Evolutionary conservation across 306 rosid species (phyloP), one percentile per base, ranked within the genome.

Genomic region (Elaeagnus macrophylla): DNA sequence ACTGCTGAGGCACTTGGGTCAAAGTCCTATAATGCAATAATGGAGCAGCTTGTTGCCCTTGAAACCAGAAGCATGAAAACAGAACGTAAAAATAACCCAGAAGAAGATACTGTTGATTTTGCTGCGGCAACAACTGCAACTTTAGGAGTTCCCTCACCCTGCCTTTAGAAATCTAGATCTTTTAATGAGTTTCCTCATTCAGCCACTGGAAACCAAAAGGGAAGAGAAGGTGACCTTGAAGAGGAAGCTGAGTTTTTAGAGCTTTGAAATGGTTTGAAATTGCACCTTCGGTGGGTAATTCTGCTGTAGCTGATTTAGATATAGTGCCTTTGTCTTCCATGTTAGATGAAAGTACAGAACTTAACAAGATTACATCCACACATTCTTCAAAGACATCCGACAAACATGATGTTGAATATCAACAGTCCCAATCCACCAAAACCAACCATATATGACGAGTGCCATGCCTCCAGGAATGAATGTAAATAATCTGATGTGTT

Each of bases 111-210:
- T 61, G 84, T 93, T 53, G 99, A 93, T 81, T 93, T 93, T 75
- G 95, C 66, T 64, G 99, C 99, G 42, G 99, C 99, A 69, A 93
- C 99, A 63, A 81, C 96, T 65, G 99, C 99, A 69, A 67, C 88
- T 16, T 81, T 93, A 48, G 99, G 99, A 14, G 96, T 93, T 60
- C 99, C 96, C 64, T 88, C 99, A 55, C 99, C 99, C 7, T 59
- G 78, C 68, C 86, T 88, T 70, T 82, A 95, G 9, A 84, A 81
- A 72, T 57, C 83, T 51, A 74, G 64, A 64, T 93, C 99, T 11
- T 88, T 88, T 56, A 88, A 82, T 51, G 95, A 81, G 67, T 83
- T 89, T 53, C 80, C 95, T 18, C 72, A 7, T 51, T 82, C 84
- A 71, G 55, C 59, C 67, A 73, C 82, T 53, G 87, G 82, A 50